A percentile compares a stretch with the other conserved stretches of the same genome.
Evolutionary conservation across 495 filamentous ascomycete genomes (phyloP).

Genomic region (Daldinia decipiens): DNA sequence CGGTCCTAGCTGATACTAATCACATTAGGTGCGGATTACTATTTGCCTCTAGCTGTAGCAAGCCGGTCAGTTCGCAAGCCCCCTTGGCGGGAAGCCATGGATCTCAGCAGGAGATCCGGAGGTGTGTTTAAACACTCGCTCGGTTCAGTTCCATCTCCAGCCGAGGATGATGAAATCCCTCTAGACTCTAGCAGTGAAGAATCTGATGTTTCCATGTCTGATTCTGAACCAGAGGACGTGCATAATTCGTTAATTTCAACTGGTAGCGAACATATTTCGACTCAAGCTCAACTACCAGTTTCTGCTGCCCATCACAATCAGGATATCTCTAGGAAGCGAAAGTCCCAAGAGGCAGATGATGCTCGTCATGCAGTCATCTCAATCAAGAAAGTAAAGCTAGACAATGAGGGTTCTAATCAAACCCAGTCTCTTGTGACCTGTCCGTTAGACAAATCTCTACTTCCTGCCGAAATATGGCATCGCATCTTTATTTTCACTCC

Average conservation of each 20-base stretch:
- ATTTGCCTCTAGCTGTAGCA: slow-evolving; percentile 2
- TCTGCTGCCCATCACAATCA: slow-evolving; percentile 10
- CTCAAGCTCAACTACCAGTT: slow-evolving; percentile 12
- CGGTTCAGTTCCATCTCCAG: slow-evolving; percentile 6
- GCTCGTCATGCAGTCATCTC: slow-evolving; percentile 20
- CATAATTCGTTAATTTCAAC: slow-evolving; percentile 18
- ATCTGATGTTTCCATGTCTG: slow-evolving; percentile 36
- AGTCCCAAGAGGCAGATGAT: slow-evolving; percentile 37
- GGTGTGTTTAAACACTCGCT: neutral
- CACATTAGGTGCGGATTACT: slow-evolving; percentile 10
- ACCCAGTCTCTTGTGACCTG: neutral
- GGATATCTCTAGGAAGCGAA: slow-evolving; percentile 53
- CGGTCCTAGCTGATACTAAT: slow-evolving; percentile 21
- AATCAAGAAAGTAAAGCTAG: slow-evolving; percentile 54
- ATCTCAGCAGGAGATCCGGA: slow-evolving; percentile 3
- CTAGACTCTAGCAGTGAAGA: slow-evolving; percentile 36
- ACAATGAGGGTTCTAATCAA: slow-evolving; percentile 24
- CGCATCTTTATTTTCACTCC: slow-evolving; percentile 64
- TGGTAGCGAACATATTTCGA: slow-evolving; percentile 20
- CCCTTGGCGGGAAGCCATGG: slow-evolving; percentile 6
- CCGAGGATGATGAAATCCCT: slow-evolving; percentile 36
- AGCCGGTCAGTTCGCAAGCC: slow-evolving; percentile 7
- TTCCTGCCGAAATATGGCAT: slow-evolving; percentile 66
- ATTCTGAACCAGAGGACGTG: slow-evolving; percentile 21
- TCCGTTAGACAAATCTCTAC: slow-evolving; percentile 51